A percentile compares a stretch with the other conserved stretches of the same genome.
These are phyloP conservation scores for Carpinus viminea DNA, from an alignment of 306 rosid genomes.

Conservation along the genomic window DNA sequence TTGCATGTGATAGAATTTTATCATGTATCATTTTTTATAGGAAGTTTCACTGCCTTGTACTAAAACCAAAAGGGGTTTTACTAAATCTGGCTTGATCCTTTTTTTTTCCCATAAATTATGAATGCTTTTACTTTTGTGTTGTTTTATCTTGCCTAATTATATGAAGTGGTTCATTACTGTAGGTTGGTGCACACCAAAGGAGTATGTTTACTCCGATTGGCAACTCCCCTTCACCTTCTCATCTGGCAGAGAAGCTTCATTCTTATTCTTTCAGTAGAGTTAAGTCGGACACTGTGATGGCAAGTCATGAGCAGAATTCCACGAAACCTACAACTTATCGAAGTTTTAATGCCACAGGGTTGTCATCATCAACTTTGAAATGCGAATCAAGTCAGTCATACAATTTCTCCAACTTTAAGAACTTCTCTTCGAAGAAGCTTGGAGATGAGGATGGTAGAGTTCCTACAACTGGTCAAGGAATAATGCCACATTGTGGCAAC, in stretches of 20 bases:
- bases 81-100: background rate
- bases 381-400: conserved; percentile 35
- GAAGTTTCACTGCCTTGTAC: background rate
- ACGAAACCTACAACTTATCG: conserved; percentile 24
- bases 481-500: conserved; percentile 16
- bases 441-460: conserved; percentile 38
- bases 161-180: conserved; percentile 6
- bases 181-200: conserved; percentile 42
- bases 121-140: background rate
- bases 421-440: conserved; percentile 28
- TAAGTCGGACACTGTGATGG: conserved; percentile 33
- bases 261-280: conserved; percentile 33
- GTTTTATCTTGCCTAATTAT: conserved; percentile 7
- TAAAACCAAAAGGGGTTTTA: background rate
- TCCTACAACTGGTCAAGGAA: conserved; percentile 32
- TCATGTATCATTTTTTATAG: background rate
- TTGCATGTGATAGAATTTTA: background rate
- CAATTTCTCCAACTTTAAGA: conserved; percentile 27
- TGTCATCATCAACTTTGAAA: conserved; percentile 31
- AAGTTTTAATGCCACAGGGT: conserved; percentile 24
- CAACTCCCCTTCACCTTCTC: conserved; percentile 40
- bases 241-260: conserved; percentile 39
- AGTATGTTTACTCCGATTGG: conserved; percentile 33
- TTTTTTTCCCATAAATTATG: background rate
- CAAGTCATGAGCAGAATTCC: conserved; percentile 37